These are phyloP conservation scores for Thymus mandschuricus DNA, from an alignment of 257 asterid genomes.

Conservation along the genomic window DNA sequence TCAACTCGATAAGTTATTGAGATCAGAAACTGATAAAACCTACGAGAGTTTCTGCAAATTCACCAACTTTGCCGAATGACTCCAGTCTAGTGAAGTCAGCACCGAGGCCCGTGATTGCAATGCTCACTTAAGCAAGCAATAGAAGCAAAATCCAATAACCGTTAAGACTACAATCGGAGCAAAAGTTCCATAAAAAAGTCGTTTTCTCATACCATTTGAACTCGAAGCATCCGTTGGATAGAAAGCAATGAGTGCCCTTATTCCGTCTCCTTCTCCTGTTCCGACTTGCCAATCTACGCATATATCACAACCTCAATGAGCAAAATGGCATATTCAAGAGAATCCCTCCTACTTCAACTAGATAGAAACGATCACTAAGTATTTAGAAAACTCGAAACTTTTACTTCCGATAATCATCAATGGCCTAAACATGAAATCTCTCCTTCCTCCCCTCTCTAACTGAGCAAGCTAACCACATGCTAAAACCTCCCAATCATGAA, in stretches of 20 bases:
- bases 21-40: slow-evolving; percentile 30
- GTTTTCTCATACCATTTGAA: slow-evolving; percentile 64
- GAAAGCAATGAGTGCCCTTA: slow-evolving; percentile 82
- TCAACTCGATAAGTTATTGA: neutral
- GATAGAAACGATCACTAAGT: neutral
- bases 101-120: slow-evolving; percentile 83
- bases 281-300: slow-evolving; percentile 91
- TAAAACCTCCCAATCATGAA: too few species aligned
- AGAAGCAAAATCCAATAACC: slow-evolving; percentile 22
- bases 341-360: neutral
- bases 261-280: slow-evolving; percentile 81
- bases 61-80: slow-evolving; percentile 98
- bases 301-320: neutral
- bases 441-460: too few species aligned
- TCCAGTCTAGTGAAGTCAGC: slow-evolving; percentile 95
- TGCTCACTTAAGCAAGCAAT: slow-evolving; percentile 69
- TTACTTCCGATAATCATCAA: neutral
- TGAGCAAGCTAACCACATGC: too few species aligned
- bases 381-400: neutral
- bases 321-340: neutral
- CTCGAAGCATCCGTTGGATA: slow-evolving; percentile 69
- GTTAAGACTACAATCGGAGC: slow-evolving; percentile 25
- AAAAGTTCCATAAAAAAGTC: neutral
- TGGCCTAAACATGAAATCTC: too few species aligned
- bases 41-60: slow-evolving; percentile 93